A percentile compares a stretch with the other conserved stretches of the same genome.
phyloP scores from a whole-genome alignment of 805 yeast genomes.

The Ogataea salicorniae region DNA sequence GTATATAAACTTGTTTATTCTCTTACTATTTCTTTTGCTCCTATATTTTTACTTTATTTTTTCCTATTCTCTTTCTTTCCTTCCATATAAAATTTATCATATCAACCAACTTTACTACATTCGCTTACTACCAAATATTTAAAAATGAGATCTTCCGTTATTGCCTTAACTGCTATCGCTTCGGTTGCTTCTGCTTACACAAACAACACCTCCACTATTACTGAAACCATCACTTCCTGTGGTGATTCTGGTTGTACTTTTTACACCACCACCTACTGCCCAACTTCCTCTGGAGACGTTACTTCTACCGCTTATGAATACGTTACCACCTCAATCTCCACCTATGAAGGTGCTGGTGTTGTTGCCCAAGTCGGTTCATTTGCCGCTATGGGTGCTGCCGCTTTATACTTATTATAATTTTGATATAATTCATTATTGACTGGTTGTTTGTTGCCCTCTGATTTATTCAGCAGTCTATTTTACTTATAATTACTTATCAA shows the following conservation, averaged over 20 bases:
- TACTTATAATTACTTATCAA: neutral
- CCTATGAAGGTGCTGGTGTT: slow-evolving; percentile 28
- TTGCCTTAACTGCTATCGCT: slow-evolving; percentile 11
- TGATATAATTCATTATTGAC: neutral
- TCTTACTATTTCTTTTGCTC: too few species aligned
- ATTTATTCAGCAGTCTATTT: neutral
- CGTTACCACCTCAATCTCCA: slow-evolving; percentile 11
- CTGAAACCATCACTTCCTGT: slow-evolving; percentile 16
- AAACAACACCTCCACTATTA: slow-evolving; percentile 10
- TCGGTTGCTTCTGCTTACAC: slow-evolving; percentile 11
- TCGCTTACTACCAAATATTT: neutral
- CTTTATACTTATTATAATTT: slow-evolving; percentile 20
- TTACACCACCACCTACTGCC: slow-evolving; percentile 14
- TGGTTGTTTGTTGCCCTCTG: too few species aligned
- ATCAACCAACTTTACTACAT: slow-evolving; percentile 1
- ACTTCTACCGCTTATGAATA: neutral
- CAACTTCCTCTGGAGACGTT: neutral
- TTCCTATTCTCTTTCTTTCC: too few species aligned
- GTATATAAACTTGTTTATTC: too few species aligned
- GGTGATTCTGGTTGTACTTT: slow-evolving; percentile 11
- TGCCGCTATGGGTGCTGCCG: slow-evolving; percentile 26
- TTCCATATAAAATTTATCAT: neutral
- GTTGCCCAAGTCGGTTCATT: slow-evolving; percentile 23
- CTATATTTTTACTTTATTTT: too few species aligned
- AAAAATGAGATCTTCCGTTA: slow-evolving; percentile 13